Percentiles rank a stretch among this genome's conserved stretches.
Evolutionary conservation across 768 basidiomycete genomes (phyloP).

Genomic region (Pleurotus platypus): DNA sequence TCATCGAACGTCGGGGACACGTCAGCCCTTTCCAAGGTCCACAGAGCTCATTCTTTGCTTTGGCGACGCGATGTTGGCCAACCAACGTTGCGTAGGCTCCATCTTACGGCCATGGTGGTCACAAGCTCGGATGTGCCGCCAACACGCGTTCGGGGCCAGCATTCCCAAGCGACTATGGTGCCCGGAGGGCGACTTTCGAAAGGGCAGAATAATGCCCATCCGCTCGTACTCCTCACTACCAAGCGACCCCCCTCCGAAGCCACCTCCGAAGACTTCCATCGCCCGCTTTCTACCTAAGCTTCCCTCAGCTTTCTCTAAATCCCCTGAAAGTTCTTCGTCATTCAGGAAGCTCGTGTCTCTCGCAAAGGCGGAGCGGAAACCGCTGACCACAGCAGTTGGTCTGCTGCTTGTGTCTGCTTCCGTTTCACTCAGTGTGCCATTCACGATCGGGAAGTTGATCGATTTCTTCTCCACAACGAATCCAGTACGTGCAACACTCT

Average conservation of each 20-base stretch:
- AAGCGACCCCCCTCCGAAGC: background rate
- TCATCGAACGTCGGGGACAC: too few relatives aligned
- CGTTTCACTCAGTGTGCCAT: constrained; percentile 89
- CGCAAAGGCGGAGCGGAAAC: constrained; percentile 79
- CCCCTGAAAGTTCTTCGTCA: constrained; percentile 51
- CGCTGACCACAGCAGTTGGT: constrained; percentile 71
- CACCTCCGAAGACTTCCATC: constrained; percentile 13
- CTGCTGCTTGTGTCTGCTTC: constrained; percentile 83
- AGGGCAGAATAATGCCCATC: background rate
- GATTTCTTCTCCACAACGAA: constrained; percentile 81
- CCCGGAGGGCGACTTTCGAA: background rate
- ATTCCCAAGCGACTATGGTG: background rate
- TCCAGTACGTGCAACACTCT: constrained; percentile 50
- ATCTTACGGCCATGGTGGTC: background rate
- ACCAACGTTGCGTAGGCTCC: too few relatives aligned
- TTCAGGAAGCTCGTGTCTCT: constrained; percentile 74
- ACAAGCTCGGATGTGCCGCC: background rate
- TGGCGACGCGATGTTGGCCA: too few relatives aligned
- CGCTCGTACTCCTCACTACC: background rate
- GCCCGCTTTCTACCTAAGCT: constrained; percentile 15
- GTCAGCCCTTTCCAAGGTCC: too few relatives aligned
- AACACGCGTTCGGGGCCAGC: background rate
- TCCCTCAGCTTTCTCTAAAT: constrained; percentile 27
- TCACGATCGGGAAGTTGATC: constrained; percentile 91
- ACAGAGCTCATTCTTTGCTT: too few relatives aligned